Evolutionary conservation across 345 rosid genomes (phyloP).

Genomic region (Acer campestre): DNA sequence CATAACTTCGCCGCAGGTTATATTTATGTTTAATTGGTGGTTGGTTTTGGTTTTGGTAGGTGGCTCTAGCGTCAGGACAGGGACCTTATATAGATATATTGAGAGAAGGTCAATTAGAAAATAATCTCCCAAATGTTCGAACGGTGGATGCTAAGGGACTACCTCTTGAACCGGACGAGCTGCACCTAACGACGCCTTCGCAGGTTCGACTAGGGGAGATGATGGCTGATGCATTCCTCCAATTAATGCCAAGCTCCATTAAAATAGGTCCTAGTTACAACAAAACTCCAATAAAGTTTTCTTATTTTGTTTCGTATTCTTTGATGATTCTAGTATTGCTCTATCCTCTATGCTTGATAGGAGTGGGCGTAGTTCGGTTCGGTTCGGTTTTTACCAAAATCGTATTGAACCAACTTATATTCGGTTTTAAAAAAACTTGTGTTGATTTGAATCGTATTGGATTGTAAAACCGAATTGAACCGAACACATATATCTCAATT

Average conservation of each 20-base stretch:
- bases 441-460: no score
- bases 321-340: neutral
- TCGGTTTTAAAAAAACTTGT: no score
- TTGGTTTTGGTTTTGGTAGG: constrained; percentile 42
- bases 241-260: constrained; percentile 21
- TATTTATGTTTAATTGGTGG: no score
- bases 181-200: constrained; percentile 71
- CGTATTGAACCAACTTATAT: no score
- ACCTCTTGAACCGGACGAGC: constrained; percentile 60
- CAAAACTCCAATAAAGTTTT: neutral
- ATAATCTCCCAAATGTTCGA: constrained; percentile 50
- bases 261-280: neutral
- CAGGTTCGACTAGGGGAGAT: constrained; percentile 70
- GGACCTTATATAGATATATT: constrained; percentile 58
- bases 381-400: neutral
- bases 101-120: constrained; percentile 61
- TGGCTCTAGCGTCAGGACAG: constrained; percentile 63
- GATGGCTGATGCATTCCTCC: constrained; percentile 59
- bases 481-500: no score
- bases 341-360: constrained; percentile 4
- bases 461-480: no score
- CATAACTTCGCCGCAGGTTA: no score
- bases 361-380: no score
- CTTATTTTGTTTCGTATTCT: neutral
- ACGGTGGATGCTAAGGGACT: constrained; percentile 78